Evolutionary conservation across 257 asterid genomes (phyloP).

Genomic region (Nicotiana sylvestris): DNA sequence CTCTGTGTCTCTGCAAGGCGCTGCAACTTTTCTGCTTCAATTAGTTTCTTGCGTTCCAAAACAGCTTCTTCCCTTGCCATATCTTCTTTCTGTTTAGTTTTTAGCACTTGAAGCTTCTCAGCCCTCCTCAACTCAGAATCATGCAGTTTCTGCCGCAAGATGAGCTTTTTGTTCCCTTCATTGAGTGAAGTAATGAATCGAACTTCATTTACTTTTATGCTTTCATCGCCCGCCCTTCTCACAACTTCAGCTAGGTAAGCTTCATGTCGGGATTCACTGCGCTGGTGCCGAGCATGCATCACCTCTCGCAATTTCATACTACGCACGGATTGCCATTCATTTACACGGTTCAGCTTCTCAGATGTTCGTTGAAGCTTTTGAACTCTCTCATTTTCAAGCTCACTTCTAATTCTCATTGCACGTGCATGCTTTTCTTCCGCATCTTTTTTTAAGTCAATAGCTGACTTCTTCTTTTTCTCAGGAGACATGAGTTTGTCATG

Average conservation of each 20-base stretch:
- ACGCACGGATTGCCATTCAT: constrained; percentile 90
- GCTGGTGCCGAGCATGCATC: constrained; percentile 88
- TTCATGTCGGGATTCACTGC: constrained; percentile 91
- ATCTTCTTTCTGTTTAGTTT: constrained; percentile 88
- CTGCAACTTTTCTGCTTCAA: constrained; percentile 97
- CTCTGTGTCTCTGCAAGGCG: constrained; percentile 89
- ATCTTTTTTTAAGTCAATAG: constrained; percentile 80
- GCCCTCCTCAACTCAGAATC: constrained; percentile 96
- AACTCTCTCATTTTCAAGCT: constrained; percentile 92
- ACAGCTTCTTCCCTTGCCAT: constrained; percentile 99
- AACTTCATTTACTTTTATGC: constrained; percentile 96
- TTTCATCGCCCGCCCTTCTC: constrained; percentile 97
- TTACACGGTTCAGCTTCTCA: constrained; percentile 88
- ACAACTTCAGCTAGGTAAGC: constrained; percentile 92
- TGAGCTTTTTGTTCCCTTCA: constrained; percentile 94
- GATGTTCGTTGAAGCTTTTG: constrained; percentile 94
- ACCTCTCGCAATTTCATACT: constrained; percentile 85
- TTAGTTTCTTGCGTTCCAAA: constrained; percentile 82
- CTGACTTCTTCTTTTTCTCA: constrained; percentile 87
- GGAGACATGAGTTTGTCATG: constrained; percentile 99
- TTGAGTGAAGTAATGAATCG: constrained; percentile 94
- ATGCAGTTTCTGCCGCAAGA: constrained; percentile 78
- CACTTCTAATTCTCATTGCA: constrained; percentile 90
- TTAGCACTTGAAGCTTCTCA: constrained; percentile 85
- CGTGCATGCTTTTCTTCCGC: constrained; percentile 98